phyloP scores from a whole-genome alignment of 139 green algal genomes.

The Tetradesmus obliquus region DNA sequence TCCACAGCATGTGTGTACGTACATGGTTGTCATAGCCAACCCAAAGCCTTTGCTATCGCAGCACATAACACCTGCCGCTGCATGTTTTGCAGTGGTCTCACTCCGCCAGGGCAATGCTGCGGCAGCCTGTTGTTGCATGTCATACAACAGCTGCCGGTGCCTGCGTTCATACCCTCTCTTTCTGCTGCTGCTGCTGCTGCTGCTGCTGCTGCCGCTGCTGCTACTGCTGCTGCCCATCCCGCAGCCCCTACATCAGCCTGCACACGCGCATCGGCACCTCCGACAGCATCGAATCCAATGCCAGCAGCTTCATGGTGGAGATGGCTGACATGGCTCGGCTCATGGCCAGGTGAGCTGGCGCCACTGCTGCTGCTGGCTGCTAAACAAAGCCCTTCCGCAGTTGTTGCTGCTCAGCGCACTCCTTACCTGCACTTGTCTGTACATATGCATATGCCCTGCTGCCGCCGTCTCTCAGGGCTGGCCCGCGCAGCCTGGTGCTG shows the following conservation, averaged over 20 bases:
- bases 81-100: no score
- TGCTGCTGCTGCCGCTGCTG: background rate
- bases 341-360: slow-evolving; percentile 45
- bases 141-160: background rate
- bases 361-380: no score
- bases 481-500: slow-evolving; percentile 70
- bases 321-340: slow-evolving; percentile 81
- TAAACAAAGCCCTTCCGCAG: background rate
- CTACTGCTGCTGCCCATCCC: background rate
- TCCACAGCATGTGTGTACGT: no score
- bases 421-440: background rate
- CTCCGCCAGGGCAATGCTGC: background rate
- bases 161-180: no score
- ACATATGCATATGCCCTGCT: background rate
- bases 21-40: no score
- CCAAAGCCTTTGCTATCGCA: no score
- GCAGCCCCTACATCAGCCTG: slow-evolving; percentile 64
- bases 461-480: background rate
- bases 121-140: background rate
- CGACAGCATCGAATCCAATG: slow-evolving; percentile 86
- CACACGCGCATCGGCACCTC: slow-evolving; percentile 76
- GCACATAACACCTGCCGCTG: no score
- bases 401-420: background rate
- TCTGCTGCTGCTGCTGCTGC: background rate
- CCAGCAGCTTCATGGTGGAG: slow-evolving; percentile 85